Evolutionary conservation across 2,329 filamentous ascomycete species (phyloP), one percentile per base, ranked within the genome.

Genomic region (Colletotrichum musae): DNA sequence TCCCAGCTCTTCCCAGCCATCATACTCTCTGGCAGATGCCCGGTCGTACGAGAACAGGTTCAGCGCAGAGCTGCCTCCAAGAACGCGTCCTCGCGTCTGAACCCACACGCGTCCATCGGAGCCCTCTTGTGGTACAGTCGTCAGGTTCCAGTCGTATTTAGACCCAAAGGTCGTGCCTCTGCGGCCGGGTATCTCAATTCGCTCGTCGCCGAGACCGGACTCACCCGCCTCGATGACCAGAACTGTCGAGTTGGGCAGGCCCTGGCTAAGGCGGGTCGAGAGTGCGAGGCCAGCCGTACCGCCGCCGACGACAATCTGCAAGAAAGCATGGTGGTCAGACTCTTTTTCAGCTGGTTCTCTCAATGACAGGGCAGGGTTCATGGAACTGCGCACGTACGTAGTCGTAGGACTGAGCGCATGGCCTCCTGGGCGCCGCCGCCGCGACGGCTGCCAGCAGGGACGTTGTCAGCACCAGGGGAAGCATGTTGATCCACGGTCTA

Each of bases 21-120:
- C 73, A 43, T 79, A 78, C 47, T 80, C 77, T 43, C 70, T 72
- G 3, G 71, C 71, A 15, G 74, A 71, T 4, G 76, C 77, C 6
- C 78, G 72, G 61, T 80, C 76, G 64, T 76, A 80, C 13, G 75
- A 74, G 75, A 80, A 77, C 21, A 84, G 81, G 70, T 86, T 86
- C 28, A 86, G 68, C 0, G 82, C 79, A 12, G 78, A 82, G 43
- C 79, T 81, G 5, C 85, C 84, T 9, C 85, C 84, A 0, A 87
- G 77, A 1, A 84, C 81, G 52, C 83, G 82, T 6, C 83, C 84
- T 13, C 83, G 77, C 4, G 79, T 79, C 51, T 82, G 79, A 4
- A 75, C 63, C 26, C 84, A 79, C 5, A 76, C 71, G 4, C 81
- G 78, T 5, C 77, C 75, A 21, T 80, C 77, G 1, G 84, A 77